Percentiles rank a stretch among this genome's conserved stretches.
These are phyloP conservation scores for Hypseocharis bilobata DNA, from an alignment of 441 rosid genomes.

Conservation along the genomic window DNA sequence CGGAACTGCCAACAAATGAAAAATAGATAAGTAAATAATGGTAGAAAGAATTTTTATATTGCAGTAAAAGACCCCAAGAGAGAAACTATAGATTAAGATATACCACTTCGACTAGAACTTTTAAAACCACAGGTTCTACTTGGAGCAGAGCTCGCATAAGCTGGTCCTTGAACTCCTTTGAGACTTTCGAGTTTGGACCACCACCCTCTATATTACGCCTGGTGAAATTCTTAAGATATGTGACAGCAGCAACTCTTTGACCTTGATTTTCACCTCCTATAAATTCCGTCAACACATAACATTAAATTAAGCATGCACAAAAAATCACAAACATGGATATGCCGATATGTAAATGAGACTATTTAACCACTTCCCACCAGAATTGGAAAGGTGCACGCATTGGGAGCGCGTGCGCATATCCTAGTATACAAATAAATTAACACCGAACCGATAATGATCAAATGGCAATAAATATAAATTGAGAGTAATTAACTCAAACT, in stretches of 20 bases:
- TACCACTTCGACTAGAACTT: constrained; percentile 74
- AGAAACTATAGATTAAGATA: not conserved
- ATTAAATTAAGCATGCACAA: not conserved
- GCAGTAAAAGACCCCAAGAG: not conserved
- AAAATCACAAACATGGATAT: too few relatives aligned
- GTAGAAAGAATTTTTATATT: not conserved
- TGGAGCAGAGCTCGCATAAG: constrained; percentile 56
- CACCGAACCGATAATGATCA: too few relatives aligned
- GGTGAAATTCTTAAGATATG: constrained; percentile 65
- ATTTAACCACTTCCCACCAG: too few relatives aligned
- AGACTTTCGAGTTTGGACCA: constrained; percentile 32
- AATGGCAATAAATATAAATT: too few relatives aligned
- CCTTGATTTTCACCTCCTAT: constrained; percentile 58
- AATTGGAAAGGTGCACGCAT: too few relatives aligned
- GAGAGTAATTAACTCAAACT: too few relatives aligned
- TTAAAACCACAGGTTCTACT: constrained; percentile 51
- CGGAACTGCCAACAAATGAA: constrained; percentile 44
- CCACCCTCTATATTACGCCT: constrained; percentile 36
- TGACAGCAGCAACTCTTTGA: constrained; percentile 62
- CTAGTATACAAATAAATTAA: too few relatives aligned
- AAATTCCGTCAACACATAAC: not conserved
- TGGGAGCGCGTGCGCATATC: too few relatives aligned
- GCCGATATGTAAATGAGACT: too few relatives aligned
- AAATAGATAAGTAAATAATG: not conserved
- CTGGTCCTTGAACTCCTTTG: constrained; percentile 66